Evolutionary conservation across 345 rosid genomes (phyloP).

Genomic region (Turnera subulata): DNA sequence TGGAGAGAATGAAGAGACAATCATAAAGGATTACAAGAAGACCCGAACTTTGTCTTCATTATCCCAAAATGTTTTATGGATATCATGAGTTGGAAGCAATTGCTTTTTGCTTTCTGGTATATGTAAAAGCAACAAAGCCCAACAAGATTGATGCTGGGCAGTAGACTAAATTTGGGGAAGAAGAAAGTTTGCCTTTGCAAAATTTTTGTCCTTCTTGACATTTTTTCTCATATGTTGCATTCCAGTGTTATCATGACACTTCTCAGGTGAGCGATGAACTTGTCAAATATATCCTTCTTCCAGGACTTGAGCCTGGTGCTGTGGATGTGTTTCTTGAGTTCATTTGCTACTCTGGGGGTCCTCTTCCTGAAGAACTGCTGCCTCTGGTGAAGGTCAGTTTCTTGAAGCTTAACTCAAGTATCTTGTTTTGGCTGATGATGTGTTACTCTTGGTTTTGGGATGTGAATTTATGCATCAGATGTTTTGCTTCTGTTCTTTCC

Average conservation of each 20-base stretch:
- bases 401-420: neutral
- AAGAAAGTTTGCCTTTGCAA: too few relatives aligned
- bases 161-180: too few relatives aligned
- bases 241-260: constrained; percentile 79
- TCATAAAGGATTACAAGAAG: too few relatives aligned
- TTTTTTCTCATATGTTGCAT: constrained; percentile 10
- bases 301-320: constrained; percentile 94
- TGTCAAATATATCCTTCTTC: constrained; percentile 69
- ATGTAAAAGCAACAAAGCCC: too few relatives aligned
- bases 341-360: constrained; percentile 88
- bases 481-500: constrained; percentile 4
- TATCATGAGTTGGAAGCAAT: too few relatives aligned
- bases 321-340: constrained; percentile 83
- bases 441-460: constrained; percentile 6
- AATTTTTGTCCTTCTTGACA: neutral
- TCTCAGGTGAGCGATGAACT: constrained; percentile 87
- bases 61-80: too few relatives aligned
- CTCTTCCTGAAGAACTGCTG: constrained; percentile 87
- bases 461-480: neutral
- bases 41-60: too few relatives aligned
- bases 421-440: neutral
- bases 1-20: too few relatives aligned
- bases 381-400: constrained; percentile 63
- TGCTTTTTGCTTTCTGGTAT: too few relatives aligned
- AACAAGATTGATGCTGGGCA: too few relatives aligned